These are phyloP conservation scores for Melastoma candidum DNA, from an alignment of 441 rosid genomes.

Conservation along the genomic window DNA sequence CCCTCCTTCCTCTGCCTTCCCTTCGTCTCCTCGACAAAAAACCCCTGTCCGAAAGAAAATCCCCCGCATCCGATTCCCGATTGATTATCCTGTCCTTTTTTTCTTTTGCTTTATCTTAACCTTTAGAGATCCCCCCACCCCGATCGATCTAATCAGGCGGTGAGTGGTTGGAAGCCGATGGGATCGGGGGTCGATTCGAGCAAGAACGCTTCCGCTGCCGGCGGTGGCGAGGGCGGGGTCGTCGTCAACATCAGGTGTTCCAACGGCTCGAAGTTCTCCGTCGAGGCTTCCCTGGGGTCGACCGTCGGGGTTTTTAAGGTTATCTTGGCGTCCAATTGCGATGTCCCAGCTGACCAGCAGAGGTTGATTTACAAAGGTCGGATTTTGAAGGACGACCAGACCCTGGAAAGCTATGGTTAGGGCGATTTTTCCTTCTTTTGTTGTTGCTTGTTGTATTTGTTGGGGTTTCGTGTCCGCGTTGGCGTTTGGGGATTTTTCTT, in stretches of 20 bases:
- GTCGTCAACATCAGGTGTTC: constrained; percentile 44
- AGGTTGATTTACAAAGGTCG: constrained; percentile 67
- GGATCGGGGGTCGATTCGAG: too few species aligned
- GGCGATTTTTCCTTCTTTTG: not conserved
- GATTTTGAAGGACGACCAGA: constrained; percentile 68
- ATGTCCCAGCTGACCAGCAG: constrained; percentile 49
- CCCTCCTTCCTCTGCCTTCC: too few species aligned
- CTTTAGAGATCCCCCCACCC: too few species aligned
- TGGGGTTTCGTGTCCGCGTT: not conserved
- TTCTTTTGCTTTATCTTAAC: too few species aligned
- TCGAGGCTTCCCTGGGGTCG: constrained; percentile 27
- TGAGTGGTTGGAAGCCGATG: too few species aligned
- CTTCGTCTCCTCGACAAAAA: too few species aligned
- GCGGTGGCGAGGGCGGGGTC: constrained; percentile 21
- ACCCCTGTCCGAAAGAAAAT: too few species aligned
- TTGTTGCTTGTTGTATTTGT: not conserved
- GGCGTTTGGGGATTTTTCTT: not conserved
- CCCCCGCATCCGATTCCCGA: too few species aligned
- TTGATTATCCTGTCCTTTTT: too few species aligned
- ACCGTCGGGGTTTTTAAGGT: constrained; percentile 40
- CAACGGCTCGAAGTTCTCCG: constrained; percentile 44
- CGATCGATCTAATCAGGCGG: too few species aligned
- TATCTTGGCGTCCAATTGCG: constrained; percentile 33
- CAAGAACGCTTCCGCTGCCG: not conserved
- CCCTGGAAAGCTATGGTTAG: constrained; percentile 48